phyloP scores from a whole-genome alignment of 73 alveolate species.

The Tetrahymena malaccensis region DNA sequence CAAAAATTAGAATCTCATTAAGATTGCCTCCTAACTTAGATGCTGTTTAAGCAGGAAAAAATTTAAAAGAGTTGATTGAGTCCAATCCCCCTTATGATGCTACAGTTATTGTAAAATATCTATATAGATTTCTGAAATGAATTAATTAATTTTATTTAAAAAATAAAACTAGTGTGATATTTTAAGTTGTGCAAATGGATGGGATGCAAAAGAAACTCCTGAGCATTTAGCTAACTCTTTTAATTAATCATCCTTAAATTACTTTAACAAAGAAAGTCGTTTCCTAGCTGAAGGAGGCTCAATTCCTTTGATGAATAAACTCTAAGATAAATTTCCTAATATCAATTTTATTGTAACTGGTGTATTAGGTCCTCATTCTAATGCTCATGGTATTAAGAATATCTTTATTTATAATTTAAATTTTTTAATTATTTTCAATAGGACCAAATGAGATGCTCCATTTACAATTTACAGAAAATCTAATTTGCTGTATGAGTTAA shows the following conservation, averaged over 20 bases:
- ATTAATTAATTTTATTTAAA: neutral
- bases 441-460: slow-evolving; percentile 17
- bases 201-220: slow-evolving; percentile 12
- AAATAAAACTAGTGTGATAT: neutral
- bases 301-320: slow-evolving; percentile 73
- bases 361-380: slow-evolving; percentile 75
- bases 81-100: slow-evolving; percentile 76
- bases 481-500: slow-evolving; percentile 6
- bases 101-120: slow-evolving; percentile 39
- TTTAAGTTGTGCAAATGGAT: slow-evolving; percentile 10
- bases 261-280: slow-evolving; percentile 49
- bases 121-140: neutral
- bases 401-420: slow-evolving; percentile 42
- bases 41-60: slow-evolving; percentile 59
- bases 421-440: neutral
- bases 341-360: slow-evolving; percentile 79
- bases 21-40: slow-evolving; percentile 84
- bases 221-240: slow-evolving; percentile 40
- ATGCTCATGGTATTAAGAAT: slow-evolving; percentile 77
- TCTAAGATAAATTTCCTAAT: slow-evolving; percentile 68
- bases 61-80: slow-evolving; percentile 28
- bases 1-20: slow-evolving; percentile 65
- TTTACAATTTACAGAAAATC: neutral
- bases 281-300: slow-evolving; percentile 81
- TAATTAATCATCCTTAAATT: slow-evolving; percentile 38